Evolutionary conservation across 208 protist genomes (phyloP).

Genomic region (Crithidia mellificae): DNA sequence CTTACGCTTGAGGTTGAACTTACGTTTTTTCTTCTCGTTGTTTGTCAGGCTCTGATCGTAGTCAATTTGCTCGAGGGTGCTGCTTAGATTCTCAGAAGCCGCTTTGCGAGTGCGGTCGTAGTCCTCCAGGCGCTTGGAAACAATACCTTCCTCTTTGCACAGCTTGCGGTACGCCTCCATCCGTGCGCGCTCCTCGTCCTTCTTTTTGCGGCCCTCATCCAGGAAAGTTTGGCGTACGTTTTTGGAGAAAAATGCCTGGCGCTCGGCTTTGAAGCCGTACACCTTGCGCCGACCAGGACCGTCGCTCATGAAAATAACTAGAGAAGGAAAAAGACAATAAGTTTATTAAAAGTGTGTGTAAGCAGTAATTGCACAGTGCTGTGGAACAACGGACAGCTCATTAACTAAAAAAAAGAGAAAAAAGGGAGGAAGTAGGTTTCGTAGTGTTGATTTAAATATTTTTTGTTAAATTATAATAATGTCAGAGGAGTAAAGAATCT

Average conservation of each 20-base stretch:
- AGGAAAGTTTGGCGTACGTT: slow-evolving; percentile 66
- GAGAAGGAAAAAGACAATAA: no score
- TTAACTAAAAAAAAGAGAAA: not conserved
- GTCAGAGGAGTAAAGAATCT: no score
- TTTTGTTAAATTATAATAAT: no score
- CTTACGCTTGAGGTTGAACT: slow-evolving; percentile 89
- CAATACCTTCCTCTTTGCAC: slow-evolving; percentile 80
- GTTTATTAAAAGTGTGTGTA: not conserved
- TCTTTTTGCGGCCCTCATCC: slow-evolving; percentile 62
- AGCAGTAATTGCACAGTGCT: no score
- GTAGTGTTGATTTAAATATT: no score
- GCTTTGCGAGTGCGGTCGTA: slow-evolving; percentile 67
- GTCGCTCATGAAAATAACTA: slow-evolving; percentile 34
- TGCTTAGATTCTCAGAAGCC: slow-evolving; percentile 40
- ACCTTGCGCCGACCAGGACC: slow-evolving; percentile 44
- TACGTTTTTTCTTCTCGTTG: slow-evolving; percentile 83
- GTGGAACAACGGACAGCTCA: no score
- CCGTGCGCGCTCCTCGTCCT: slow-evolving; percentile 74
- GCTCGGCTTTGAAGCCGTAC: slow-evolving; percentile 71
- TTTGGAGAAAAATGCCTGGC: slow-evolving; percentile 69
- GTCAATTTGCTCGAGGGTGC: slow-evolving; percentile 70
- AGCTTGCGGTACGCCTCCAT: slow-evolving; percentile 91
- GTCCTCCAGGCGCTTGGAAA: slow-evolving; percentile 78
- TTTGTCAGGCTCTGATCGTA: slow-evolving; percentile 88
- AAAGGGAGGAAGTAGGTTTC: not conserved